A percentile compares a stretch with the other conserved stretches of the same genome.
These are phyloP conservation scores for Begonia fuchsioides DNA, from an alignment of 306 rosid species.

Conservation along the genomic window DNA sequence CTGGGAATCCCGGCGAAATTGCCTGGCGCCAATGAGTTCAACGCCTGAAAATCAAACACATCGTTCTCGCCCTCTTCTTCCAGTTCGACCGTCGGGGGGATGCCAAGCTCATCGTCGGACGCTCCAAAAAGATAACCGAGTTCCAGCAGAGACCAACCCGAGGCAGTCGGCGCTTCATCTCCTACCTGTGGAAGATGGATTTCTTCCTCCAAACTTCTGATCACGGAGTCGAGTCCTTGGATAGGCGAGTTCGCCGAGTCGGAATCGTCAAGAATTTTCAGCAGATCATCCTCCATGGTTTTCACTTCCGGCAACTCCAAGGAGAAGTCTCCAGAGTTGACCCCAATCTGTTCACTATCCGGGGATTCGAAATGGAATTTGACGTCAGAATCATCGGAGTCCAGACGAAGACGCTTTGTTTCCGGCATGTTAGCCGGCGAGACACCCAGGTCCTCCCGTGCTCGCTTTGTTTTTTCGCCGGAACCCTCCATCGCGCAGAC, in stretches of 20 bases:
- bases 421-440: constrained; percentile 3
- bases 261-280: constrained; percentile 41
- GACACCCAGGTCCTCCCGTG: constrained; percentile 12
- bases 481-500: constrained; percentile 18
- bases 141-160: constrained; percentile 24
- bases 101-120: constrained; percentile 79
- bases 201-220: constrained; percentile 71
- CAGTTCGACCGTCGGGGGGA: constrained; percentile 37
- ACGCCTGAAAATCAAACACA: constrained; percentile 7
- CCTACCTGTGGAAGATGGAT: constrained; percentile 14
- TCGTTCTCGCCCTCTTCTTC: constrained; percentile 4
- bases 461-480: constrained; percentile 22
- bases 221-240: constrained; percentile 64
- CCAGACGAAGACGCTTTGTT: constrained; percentile 7
- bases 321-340: constrained; percentile 4
- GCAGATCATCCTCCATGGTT: constrained; percentile 30
- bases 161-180: neutral
- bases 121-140: constrained; percentile 61
- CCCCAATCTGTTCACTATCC: neutral
- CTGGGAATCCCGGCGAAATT: constrained; percentile 21
- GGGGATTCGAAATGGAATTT: constrained; percentile 7
- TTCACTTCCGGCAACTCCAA: constrained; percentile 17
- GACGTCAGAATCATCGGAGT: constrained; percentile 8
- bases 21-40: constrained; percentile 1
- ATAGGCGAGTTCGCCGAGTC: constrained; percentile 22